These are phyloP conservation scores for Fusarium denticulatum DNA, from an alignment of 2,329 filamentous ascomycete species.

Conservation along the genomic window DNA sequence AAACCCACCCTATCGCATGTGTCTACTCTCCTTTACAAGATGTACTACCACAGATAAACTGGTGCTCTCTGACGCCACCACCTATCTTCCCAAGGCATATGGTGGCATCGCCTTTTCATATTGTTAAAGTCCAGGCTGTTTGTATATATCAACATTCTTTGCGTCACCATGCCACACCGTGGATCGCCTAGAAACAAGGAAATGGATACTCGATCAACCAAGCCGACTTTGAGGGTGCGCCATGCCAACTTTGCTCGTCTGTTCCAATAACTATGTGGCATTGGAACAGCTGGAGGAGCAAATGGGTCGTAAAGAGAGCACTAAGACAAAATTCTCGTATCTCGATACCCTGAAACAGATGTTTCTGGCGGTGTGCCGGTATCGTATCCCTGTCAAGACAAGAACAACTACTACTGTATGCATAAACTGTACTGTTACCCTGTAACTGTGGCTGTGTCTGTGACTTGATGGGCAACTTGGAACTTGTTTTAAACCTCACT, in stretches of 20 bases:
- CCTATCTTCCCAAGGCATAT: too few relatives aligned
- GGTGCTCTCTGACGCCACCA: too few relatives aligned
- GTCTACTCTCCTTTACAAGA: too few relatives aligned
- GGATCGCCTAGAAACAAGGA: background rate
- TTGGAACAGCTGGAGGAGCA: background rate
- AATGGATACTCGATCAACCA: background rate
- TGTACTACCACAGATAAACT: too few relatives aligned
- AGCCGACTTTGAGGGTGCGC: background rate
- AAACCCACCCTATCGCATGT: background rate
- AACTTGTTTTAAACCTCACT: background rate
- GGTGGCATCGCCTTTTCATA: background rate
- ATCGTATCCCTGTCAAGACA: slow-evolving; percentile 20
- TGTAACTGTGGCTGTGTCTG: slow-evolving; percentile 9
- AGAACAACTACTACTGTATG: background rate
- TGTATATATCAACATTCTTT: background rate
- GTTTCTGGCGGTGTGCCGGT: slow-evolving; percentile 32
- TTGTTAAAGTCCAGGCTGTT: background rate
- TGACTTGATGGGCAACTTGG: background rate
- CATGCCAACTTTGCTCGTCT: background rate
- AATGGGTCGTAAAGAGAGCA: background rate
- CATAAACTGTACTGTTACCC: slow-evolving; percentile 8
- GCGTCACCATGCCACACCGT: background rate
- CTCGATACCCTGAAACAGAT: slow-evolving; percentile 35
- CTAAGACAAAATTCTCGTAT: slow-evolving; percentile 7
- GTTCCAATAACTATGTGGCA: background rate